Evolutionary conservation across 108 stramenopile genomes (phyloP).

Genomic region (Skeletonema menzelii): DNA sequence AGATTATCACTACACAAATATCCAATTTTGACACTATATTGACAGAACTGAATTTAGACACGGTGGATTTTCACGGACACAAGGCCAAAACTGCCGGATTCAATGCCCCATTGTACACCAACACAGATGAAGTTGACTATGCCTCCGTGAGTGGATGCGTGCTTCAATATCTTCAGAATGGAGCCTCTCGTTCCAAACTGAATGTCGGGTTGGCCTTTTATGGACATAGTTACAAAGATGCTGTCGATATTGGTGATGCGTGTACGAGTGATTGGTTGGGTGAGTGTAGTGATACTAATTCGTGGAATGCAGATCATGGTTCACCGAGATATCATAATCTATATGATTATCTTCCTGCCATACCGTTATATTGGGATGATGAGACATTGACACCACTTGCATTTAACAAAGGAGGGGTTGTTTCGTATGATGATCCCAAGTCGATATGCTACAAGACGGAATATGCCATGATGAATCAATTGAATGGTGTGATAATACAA

Average conservation of each 20-base stretch:
- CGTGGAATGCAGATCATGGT: conserved; percentile 29
- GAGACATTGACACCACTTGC: conserved; percentile 11
- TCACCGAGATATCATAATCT: conserved; percentile 22
- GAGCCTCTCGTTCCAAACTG: conserved; percentile 25
- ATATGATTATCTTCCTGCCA: conserved; percentile 7
- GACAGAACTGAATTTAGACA: conserved; percentile 20
- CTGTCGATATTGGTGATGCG: conserved; percentile 11
- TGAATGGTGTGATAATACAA: conserved; percentile 14
- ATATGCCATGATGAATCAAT: conserved; percentile 15
- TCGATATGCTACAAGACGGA: conserved; percentile 34
- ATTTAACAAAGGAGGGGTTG: conserved; percentile 6
- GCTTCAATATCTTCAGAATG: conserved; percentile 7
- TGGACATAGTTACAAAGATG: conserved; percentile 28
- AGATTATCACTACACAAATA: conserved; percentile 1
- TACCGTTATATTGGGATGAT: conserved; percentile 6
- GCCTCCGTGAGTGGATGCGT: conserved; percentile 27
- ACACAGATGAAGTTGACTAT: background rate
- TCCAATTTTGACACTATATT: background rate
- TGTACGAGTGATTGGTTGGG: conserved; percentile 22
- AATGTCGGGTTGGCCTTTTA: conserved; percentile 30
- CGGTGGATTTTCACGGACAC: conserved; percentile 26
- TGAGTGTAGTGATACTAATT: conserved; percentile 15
- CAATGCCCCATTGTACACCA: conserved; percentile 30
- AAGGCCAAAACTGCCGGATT: conserved; percentile 15
- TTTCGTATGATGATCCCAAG: conserved; percentile 27